Conservation (phyloP, 306 rosid species). For the Trifolium fragiferum region DNA sequence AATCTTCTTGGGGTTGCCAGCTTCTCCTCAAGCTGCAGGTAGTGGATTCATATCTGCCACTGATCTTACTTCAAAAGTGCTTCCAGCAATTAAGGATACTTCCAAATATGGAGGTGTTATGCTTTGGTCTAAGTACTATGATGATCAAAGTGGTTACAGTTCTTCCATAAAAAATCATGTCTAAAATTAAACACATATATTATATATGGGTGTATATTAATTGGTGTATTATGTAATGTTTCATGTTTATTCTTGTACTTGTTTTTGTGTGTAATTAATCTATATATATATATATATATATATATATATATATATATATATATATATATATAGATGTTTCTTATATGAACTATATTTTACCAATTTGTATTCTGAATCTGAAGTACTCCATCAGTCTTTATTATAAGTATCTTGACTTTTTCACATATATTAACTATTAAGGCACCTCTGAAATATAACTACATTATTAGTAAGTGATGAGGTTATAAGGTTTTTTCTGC, state of each 20-base stretch:
- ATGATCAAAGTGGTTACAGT: conserved; percentile 46
- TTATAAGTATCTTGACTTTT: too few species aligned
- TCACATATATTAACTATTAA: too few species aligned
- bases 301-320: too few species aligned
- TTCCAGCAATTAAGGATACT: conserved; percentile 49
- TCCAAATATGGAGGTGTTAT: conserved; percentile 50
- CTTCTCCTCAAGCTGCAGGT: conserved; percentile 47
- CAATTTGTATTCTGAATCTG: too few species aligned
- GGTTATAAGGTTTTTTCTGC: too few species aligned
- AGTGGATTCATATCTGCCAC: conserved; percentile 47
- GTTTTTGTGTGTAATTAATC: conserved; percentile 9
- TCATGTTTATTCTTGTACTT: not conserved
- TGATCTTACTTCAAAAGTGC: conserved; percentile 50
- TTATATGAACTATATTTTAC: too few species aligned
- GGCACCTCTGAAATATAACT: too few species aligned
- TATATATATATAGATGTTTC: too few species aligned
- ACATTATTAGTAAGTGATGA: too few species aligned
- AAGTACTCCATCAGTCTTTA: too few species aligned
- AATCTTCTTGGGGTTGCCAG: conserved; percentile 50
- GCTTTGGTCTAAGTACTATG: conserved; percentile 54
- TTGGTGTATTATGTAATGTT: not conserved
- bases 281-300: not conserved
- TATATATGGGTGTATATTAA: too few species aligned
- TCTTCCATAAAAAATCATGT: conserved; percentile 46
- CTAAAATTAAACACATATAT: not conserved